Percentiles rank a stretch among this genome's conserved stretches.
Conservation (phyloP, 2,329 filamentous ascomycete genomes). For the Talaromyces pinophilus region DNA sequence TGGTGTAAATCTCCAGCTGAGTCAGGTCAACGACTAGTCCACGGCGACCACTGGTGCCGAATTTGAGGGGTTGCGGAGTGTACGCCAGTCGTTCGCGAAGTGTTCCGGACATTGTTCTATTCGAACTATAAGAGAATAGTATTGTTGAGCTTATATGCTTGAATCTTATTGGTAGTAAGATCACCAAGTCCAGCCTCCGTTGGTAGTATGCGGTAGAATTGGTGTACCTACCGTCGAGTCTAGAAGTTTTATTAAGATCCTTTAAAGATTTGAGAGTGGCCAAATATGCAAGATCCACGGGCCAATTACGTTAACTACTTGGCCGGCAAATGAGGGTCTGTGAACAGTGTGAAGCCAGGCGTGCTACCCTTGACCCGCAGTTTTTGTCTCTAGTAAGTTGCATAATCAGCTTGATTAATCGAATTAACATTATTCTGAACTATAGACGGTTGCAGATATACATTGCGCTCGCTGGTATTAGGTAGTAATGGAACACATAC, state of each 20-base stretch:
- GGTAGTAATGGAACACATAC: no score
- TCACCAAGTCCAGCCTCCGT: not conserved
- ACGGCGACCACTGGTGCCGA: slow-evolving; percentile 39
- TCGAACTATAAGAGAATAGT: not conserved
- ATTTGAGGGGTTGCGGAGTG: slow-evolving; percentile 34
- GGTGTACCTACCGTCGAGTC: not conserved
- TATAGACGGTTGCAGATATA: no score
- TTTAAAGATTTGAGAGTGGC: not conserved
- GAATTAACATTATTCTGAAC: no score
- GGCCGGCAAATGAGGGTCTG: not conserved
- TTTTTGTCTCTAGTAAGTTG: not conserved
- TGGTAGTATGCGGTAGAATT: not conserved
- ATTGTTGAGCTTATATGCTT: not conserved
- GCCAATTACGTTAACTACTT: not conserved
- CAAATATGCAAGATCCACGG: not conserved
- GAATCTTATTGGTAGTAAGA: not conserved
- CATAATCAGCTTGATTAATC: no score
- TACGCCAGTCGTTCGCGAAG: slow-evolving; percentile 27
- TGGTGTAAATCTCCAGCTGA: slow-evolving; percentile 39
- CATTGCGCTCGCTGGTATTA: no score
- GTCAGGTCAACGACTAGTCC: slow-evolving; percentile 36
- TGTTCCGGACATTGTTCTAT: not conserved
- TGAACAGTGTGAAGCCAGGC: not conserved
- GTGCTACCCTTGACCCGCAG: not conserved
- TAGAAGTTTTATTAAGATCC: no score